Conservation (phyloP, 352 stramenopile species). For the Globisporangium iwayamae region DNA sequence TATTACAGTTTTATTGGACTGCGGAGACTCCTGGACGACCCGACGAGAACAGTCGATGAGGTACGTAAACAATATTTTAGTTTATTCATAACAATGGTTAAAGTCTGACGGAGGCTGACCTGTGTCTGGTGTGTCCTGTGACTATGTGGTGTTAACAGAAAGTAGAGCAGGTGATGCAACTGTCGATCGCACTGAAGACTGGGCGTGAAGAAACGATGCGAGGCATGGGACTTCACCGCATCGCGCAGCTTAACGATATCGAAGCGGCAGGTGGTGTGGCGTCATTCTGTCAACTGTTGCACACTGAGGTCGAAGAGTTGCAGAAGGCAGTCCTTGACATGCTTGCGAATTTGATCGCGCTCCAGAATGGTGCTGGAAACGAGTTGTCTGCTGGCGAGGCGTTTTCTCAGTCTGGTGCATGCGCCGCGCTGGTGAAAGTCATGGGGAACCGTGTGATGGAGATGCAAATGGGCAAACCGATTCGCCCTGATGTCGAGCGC, state of each 20-base stretch:
- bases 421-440: slow-evolving; percentile 47
- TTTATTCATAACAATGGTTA: neutral
- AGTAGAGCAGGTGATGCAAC: slow-evolving; percentile 63
- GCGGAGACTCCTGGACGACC: slow-evolving; percentile 49
- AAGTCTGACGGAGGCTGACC: neutral
- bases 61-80: slow-evolving; percentile 14
- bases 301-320: slow-evolving; percentile 45
- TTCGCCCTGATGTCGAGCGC: slow-evolving; percentile 57
- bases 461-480: slow-evolving; percentile 36
- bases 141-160: slow-evolving; percentile 27
- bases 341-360: slow-evolving; percentile 68
- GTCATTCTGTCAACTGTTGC: slow-evolving; percentile 68
- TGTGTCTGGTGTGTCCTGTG: neutral
- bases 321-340: slow-evolving; percentile 66
- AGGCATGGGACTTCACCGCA: slow-evolving; percentile 68
- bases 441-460: slow-evolving; percentile 62
- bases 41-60: slow-evolving; percentile 30
- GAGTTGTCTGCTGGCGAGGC: slow-evolving; percentile 59
- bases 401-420: slow-evolving; percentile 61
- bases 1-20: slow-evolving; percentile 75
- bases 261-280: slow-evolving; percentile 70
- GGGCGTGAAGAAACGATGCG: slow-evolving; percentile 56
- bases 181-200: slow-evolving; percentile 49
- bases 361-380: slow-evolving; percentile 71
- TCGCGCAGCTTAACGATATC: slow-evolving; percentile 84